Evolutionary conservation across 1,284 basidiomycete genomes (phyloP), one percentile per base, ranked within the genome.

Genomic region (Takashimella tepidaria): DNA sequence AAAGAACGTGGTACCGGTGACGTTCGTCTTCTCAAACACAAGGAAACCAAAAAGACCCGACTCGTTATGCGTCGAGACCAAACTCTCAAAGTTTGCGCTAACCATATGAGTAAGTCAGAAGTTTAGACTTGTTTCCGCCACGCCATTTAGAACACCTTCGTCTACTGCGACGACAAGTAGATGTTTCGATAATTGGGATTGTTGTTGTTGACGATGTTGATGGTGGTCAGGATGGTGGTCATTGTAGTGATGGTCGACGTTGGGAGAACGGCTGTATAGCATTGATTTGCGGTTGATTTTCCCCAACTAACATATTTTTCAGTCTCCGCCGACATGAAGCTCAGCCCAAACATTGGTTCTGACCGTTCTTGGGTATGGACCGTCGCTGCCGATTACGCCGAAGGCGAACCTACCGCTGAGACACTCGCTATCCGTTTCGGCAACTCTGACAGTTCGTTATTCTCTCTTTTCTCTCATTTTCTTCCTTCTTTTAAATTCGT

Each of bases 301-400:
- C n/a, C n/a, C n/a, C n/a, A n/a, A 55, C 20, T 16, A n/a, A 22
- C 23, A 49, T 55, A 27, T 47, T 37, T 3, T 16, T 0, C 64
- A 97, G 95, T 98, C 73, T 79, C 88, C 27, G 64, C 82, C 48
- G 92, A 97, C 60, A 98, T 98, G 90, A 86, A 82, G 69, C 86
- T 99, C 62, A 89, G 93, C 72, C 92, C 95, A 67, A 98, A 99
- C 79, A 92, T 98, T 69, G 96, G 95, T 48, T 98, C 93, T 51
- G 96, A 99, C 80, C 86, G 96, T 76, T 96, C 92, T 67, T 98
- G 96, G 96, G 96, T 99, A 41, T 98, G 88, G 87, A 93, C 97
- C 77, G 93, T 96, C 51, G 83, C 86, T 51, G 96, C 95, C 44
- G 96, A 99, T 76, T 92, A 90, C 72, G 85, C 95, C 50, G 93